Evolutionary conservation across 257 asterid genomes (phyloP).

Genomic region (Primulina huaijiensis): DNA sequence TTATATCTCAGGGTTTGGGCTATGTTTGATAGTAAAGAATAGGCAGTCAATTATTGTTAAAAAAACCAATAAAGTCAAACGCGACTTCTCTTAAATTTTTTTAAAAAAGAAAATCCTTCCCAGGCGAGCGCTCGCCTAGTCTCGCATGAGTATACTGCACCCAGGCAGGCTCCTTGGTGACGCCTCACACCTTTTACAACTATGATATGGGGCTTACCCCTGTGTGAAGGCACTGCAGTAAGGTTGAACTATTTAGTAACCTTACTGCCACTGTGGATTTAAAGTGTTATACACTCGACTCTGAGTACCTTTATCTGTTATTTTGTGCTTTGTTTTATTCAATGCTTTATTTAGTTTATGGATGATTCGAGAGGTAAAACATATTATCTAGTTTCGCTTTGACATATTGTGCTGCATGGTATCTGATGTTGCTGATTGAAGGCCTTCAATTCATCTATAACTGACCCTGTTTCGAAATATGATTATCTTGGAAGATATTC

Average conservation of each 20-base stretch:
- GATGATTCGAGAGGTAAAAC: not conserved
- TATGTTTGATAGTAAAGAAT: too few species aligned
- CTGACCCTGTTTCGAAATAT: constrained; percentile 26
- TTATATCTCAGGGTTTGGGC: too few species aligned
- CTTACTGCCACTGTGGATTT: not conserved
- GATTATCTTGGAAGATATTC: constrained; percentile 36
- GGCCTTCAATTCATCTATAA: not conserved
- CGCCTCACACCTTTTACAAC: too few species aligned
- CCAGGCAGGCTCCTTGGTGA: too few species aligned
- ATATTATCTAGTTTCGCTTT: not conserved
- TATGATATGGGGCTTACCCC: not conserved
- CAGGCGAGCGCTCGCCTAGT: too few species aligned
- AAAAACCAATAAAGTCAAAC: too few species aligned
- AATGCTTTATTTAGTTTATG: not conserved
- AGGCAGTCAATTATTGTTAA: too few species aligned
- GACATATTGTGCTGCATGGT: not conserved
- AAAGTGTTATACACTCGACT: too few species aligned
- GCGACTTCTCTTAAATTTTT: too few species aligned
- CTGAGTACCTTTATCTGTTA: not conserved
- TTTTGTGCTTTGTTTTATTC: not conserved
- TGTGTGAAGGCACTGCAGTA: not conserved
- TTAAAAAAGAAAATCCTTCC: too few species aligned
- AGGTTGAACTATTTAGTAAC: not conserved
- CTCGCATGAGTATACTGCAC: too few species aligned
- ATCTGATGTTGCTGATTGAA: not conserved